These are phyloP conservation scores for Rutidosis leptorrhynchoides DNA, from an alignment of 129 eudicot species.

Conservation along the genomic window DNA sequence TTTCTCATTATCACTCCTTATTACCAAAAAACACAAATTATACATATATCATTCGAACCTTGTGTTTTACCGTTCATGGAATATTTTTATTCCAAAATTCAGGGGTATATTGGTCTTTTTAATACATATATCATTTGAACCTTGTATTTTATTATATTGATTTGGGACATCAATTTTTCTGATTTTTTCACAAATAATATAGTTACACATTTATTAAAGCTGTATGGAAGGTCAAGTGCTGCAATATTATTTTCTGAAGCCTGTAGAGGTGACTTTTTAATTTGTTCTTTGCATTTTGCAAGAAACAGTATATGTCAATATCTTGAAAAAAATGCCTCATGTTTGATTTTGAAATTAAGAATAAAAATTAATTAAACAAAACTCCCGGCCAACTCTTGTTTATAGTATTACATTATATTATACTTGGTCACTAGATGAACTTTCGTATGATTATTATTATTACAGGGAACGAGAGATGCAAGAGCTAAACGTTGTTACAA, in stretches of 20 bases:
- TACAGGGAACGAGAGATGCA: constrained; percentile 86
- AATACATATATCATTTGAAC: too few relatives aligned
- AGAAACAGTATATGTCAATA: too few relatives aligned
- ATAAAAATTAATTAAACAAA: neutral
- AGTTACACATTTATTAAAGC: neutral
- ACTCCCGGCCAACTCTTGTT: neutral
- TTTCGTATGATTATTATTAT: constrained; percentile 5
- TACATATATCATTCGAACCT: too few relatives aligned
- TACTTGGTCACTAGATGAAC: neutral
- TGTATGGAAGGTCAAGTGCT: neutral
- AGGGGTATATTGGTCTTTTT: too few relatives aligned
- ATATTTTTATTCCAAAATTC: too few relatives aligned
- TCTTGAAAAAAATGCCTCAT: too few relatives aligned
- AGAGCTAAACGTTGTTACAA: constrained; percentile 53
- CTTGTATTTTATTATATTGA: too few relatives aligned
- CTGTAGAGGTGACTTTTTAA: neutral
- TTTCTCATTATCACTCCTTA: neutral
- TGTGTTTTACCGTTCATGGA: too few relatives aligned
- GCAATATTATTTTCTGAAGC: neutral
- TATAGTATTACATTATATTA: neutral
- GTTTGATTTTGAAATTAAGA: neutral
- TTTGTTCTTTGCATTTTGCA: neutral
- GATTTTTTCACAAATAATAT: neutral
- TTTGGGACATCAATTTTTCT: neutral
- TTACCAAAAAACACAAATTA: neutral